Percentiles rank a stretch among this genome's conserved stretches.
Evolutionary conservation across 345 rosid genomes (phyloP).

Genomic region (Linum trigynum): DNA sequence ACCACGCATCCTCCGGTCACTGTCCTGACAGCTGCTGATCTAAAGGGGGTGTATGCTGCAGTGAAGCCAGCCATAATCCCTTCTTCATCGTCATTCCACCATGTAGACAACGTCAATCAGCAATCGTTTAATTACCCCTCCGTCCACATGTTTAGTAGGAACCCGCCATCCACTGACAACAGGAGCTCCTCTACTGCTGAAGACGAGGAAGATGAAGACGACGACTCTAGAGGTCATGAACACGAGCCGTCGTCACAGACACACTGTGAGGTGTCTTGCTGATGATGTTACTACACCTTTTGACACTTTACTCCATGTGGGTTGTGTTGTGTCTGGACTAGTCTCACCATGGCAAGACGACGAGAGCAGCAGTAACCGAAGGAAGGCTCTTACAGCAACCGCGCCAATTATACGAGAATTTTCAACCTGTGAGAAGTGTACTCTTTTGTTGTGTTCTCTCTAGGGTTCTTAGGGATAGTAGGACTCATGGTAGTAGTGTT

Average conservation of each 20-base stretch:
- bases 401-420: constrained; percentile 17
- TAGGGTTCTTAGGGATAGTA: constrained; percentile 22
- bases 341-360: constrained; percentile 12
- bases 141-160: background rate
- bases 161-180: constrained; percentile 19
- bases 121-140: background rate
- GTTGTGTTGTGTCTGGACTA: constrained; percentile 6
- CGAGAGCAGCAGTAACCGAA: constrained; percentile 11
- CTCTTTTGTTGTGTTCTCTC: constrained; percentile 18
- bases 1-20: background rate
- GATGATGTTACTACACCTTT: constrained; percentile 16
- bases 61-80: background rate
- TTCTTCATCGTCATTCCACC: background rate
- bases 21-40: background rate
- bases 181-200: constrained; percentile 31
- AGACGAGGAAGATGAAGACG: background rate
- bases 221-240: constrained; percentile 46
- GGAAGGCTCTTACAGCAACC: constrained; percentile 16
- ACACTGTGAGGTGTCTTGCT: constrained; percentile 43
- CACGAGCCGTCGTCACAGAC: constrained; percentile 8
- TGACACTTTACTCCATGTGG: background rate
- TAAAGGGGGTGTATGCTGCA: background rate
- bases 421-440: constrained; percentile 16
- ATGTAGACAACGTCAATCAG: background rate
- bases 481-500: constrained; percentile 15